phyloP scores from a whole-genome alignment of 352 stramenopile species.

The Phytopythium chamaehyphon region DNA sequence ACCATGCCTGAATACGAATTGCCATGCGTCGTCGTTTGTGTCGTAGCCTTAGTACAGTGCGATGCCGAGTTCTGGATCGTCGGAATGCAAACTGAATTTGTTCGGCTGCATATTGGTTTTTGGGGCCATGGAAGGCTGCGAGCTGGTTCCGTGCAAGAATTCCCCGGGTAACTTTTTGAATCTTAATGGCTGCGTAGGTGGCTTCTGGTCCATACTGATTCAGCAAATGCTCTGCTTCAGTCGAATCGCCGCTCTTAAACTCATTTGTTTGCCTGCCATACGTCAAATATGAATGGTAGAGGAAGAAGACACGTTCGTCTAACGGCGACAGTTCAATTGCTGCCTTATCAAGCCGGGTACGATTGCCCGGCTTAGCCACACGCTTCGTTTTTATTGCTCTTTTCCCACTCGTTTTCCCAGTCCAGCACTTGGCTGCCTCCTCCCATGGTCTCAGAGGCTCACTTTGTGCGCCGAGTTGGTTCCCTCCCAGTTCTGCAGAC shows the following conservation, averaged over 20 bases:
- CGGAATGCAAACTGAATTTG: conserved; percentile 37
- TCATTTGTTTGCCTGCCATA: conserved; percentile 13
- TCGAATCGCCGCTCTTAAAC: background rate
- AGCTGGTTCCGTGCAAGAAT: conserved; percentile 25
- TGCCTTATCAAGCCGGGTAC: background rate
- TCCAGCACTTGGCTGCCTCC: too few relatives aligned
- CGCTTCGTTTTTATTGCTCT: too few relatives aligned
- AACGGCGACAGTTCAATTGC: conserved; percentile 18
- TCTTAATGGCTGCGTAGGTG: conserved; percentile 51
- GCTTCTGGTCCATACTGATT: conserved; percentile 39
- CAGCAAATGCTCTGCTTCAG: background rate
- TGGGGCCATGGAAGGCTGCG: conserved; percentile 31
- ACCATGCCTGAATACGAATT: conserved; percentile 40
- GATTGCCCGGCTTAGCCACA: too few relatives aligned
- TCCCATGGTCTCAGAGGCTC: too few relatives aligned
- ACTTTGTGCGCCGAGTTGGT: too few relatives aligned
- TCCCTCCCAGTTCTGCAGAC: too few relatives aligned
- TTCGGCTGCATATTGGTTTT: conserved; percentile 25
- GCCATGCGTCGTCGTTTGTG: conserved; percentile 18
- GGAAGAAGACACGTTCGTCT: conserved; percentile 56
- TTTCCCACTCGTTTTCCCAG: too few relatives aligned
- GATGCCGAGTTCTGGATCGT: conserved; percentile 16
- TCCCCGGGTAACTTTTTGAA: conserved; percentile 49
- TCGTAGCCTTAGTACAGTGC: conserved; percentile 16
- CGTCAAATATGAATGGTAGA: conserved; percentile 60